Conservation (phyloP, 164 flowering plant species). For the Vitis amurensis region DNA sequence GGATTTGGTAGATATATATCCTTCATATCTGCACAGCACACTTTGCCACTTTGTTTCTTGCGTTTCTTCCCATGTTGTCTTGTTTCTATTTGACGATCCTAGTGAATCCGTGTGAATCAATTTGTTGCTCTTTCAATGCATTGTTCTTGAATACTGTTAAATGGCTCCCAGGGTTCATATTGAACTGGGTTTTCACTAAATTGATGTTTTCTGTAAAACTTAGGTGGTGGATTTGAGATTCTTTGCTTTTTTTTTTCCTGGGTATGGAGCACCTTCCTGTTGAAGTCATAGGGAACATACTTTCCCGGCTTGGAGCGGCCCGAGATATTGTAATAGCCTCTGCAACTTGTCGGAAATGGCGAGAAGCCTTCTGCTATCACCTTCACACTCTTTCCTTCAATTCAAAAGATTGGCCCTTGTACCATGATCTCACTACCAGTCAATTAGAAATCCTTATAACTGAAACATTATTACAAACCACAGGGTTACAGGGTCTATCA, state of each 20-base stretch:
- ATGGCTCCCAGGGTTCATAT: not conserved
- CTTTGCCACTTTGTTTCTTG: too few relatives aligned
- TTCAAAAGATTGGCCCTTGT: conserved; percentile 71
- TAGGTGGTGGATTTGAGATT: not conserved
- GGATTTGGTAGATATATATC: too few relatives aligned
- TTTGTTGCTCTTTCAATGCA: not conserved
- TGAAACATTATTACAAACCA: conserved; percentile 80
- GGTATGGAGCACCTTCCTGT: conserved; percentile 93
- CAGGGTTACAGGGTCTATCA: conserved; percentile 54
- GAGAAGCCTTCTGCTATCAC: conserved; percentile 73
- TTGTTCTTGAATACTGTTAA: not conserved
- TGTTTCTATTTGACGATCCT: not conserved
- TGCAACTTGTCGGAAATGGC: conserved; percentile 81
- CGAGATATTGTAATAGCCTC: conserved; percentile 87
- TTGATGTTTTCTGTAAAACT: not conserved
- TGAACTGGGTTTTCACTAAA: not conserved
- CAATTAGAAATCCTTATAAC: conserved; percentile 76
- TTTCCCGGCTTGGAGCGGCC: conserved; percentile 80
- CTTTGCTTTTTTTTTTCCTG: not conserved
- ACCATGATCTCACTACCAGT: conserved; percentile 53
- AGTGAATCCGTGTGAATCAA: not conserved
- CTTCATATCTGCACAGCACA: too few relatives aligned
- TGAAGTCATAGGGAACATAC: conserved; percentile 85
- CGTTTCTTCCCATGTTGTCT: too few relatives aligned
- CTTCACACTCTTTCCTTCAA: conserved; percentile 73